These are phyloP conservation scores for Scheffersomyces amazonensis DNA, from an alignment of 805 yeast species.

Conservation along the genomic window DNA sequence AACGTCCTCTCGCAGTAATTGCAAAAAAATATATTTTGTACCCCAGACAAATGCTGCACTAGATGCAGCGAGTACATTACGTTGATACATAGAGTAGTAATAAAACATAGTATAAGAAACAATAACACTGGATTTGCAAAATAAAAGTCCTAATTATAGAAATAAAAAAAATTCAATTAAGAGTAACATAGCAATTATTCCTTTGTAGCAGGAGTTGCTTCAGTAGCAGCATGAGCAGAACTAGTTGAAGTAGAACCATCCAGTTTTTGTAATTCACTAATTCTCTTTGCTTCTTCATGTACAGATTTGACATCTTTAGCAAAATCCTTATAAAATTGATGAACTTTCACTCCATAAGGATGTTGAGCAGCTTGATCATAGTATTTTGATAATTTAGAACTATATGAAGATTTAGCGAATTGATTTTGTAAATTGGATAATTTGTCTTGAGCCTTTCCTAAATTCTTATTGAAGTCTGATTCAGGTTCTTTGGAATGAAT, in stretches of 20 bases:
- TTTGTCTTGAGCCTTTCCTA: slow-evolving; percentile 38
- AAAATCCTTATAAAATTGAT: slow-evolving; percentile 55
- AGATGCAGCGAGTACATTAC: too few species aligned
- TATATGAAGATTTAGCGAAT: not conserved
- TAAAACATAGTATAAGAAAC: too few species aligned
- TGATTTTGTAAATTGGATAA: slow-evolving; percentile 23
- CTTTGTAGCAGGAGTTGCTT: not conserved
- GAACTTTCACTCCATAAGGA: slow-evolving; percentile 58
- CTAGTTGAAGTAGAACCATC: slow-evolving; percentile 8
- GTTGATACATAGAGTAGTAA: too few species aligned
- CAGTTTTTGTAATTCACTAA: slow-evolving; percentile 56
- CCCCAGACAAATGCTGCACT: too few species aligned
- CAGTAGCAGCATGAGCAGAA: not conserved
- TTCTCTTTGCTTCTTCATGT: slow-evolving; percentile 70
- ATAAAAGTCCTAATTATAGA: too few species aligned
- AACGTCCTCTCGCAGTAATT: too few species aligned
- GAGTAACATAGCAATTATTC: too few species aligned
- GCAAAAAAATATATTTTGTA: too few species aligned
- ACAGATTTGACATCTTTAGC: slow-evolving; percentile 59
- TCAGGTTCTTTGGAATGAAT: slow-evolving; percentile 55
- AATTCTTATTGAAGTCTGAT: slow-evolving; percentile 29
- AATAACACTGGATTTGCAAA: too few species aligned
- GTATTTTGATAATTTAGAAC: slow-evolving; percentile 24
- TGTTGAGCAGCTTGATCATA: slow-evolving; percentile 44
- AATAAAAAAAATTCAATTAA: not conserved